Percentiles rank a stretch among this genome's conserved stretches.
These are phyloP conservation scores for Rutidosis leptorrhynchoides DNA, from an alignment of 129 eudicot species.

Conservation along the genomic window DNA sequence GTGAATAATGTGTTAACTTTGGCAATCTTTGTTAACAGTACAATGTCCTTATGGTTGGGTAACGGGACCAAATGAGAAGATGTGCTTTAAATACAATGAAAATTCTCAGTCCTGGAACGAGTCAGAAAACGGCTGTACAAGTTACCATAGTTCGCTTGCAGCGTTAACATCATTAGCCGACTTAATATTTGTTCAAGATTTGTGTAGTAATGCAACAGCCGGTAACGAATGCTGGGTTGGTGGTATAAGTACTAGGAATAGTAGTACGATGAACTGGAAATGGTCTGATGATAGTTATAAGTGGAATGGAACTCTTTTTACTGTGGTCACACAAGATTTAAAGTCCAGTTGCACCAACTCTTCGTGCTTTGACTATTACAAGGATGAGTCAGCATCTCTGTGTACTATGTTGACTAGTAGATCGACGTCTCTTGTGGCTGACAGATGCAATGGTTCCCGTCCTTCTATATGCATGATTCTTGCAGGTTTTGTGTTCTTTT, in stretches of 20 bases:
- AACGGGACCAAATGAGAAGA: conserved; percentile 39
- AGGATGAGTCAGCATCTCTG: conserved; percentile 34
- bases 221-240: conserved; percentile 77
- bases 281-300: conserved; percentile 69
- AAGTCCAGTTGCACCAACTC: conserved; percentile 43
- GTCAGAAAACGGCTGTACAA: conserved; percentile 57
- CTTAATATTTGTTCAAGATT: conserved; percentile 40
- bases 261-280: conserved; percentile 41
- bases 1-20: not conserved
- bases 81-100: conserved; percentile 43
- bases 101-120: conserved; percentile 63
- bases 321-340: conserved; percentile 27
- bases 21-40: conserved; percentile 38
- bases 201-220: conserved; percentile 39
- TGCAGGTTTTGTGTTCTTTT: conserved; percentile 45
- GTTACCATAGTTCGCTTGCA: conserved; percentile 61
- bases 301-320: conserved; percentile 49
- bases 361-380: conserved; percentile 39
- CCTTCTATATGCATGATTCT: conserved; percentile 67
- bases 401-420: conserved; percentile 56
- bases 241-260: conserved; percentile 44
- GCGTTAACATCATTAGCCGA: conserved; percentile 60
- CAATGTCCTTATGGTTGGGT: conserved; percentile 69
- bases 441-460: conserved; percentile 56
- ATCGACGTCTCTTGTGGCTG: conserved; percentile 42